Base-by-base conservation (phyloP, 768 basidiomycete species). In the Tylopilus subfusipes region DNA sequence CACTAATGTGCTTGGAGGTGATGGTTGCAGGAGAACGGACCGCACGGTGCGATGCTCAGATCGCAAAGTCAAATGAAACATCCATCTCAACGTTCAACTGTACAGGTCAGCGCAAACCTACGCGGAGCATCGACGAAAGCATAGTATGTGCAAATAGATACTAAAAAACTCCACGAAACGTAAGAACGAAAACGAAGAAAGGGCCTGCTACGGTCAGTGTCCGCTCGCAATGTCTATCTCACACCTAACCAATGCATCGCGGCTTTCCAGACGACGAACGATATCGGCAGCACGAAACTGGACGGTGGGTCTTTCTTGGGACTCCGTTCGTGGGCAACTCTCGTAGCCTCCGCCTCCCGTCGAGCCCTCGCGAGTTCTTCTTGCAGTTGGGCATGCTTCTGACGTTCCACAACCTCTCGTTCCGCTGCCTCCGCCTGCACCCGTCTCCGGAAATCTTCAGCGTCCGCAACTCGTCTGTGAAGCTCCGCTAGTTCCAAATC, bases 211-310 rank as follows among this genome's bases (percentile, higher is more conserved):
- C 11, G 10, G 9, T 39, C 39, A 3, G 21, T 18, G 27, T 33
- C 47, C 45, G 13, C 24, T 22, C 5, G 12, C 21, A 42, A 34
- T 30, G 50, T 50, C 46, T 60, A 70, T 48, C 68, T 58, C 44
- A 46, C 63, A 57, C 68, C 68, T 13, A 72, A 47, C 68, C 70
- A 70, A n/a, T 62, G 55, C 70, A 70, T 60, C 2, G 68, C 68
- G 10, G 68, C 68, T 21, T 56, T 70, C 68, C 68, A 70, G 11
- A 70, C 64, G 19, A 70, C 70, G 42, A 72, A 70, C 6, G 68
- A 68, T 49, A 72, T 72, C 8, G 70, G 68, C 19, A 70, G 45
- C 29, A 70, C 42, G 55, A 72, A 64, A 24, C 60, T 54, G 7
- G 68, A 54, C 3, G 68, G 62, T 6, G 70, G 54, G 33, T 72